Conservation (phyloP, 148 eudicot genomes). For the Spergularia marina region DNA sequence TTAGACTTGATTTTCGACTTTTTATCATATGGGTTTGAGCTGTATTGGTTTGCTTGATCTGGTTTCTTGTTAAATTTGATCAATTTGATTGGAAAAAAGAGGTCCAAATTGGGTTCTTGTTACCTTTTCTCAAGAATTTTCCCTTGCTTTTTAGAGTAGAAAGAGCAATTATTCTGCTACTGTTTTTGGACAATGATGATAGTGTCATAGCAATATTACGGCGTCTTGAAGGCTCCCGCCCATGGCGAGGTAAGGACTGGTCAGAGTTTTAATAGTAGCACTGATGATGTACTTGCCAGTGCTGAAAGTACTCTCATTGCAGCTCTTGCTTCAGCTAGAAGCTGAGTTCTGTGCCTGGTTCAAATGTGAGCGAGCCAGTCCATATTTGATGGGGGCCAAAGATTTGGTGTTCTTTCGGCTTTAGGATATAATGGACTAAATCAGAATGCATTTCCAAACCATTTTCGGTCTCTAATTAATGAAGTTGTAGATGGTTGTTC, state of each 20-base stretch:
- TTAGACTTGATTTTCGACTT: neutral
- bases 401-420: neutral
- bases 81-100: neutral
- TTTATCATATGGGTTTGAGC: conserved; percentile 1
- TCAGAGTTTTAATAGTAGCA: too few species aligned
- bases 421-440: neutral
- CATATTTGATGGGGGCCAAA: neutral
- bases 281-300: neutral
- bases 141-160: neutral
- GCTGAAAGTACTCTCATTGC: neutral
- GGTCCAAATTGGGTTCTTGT: neutral
- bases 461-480: neutral
- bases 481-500: neutral
- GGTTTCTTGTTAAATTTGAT: conserved; percentile 15
- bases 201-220: neutral
- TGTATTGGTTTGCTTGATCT: neutral
- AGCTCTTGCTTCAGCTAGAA: neutral
- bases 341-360: neutral
- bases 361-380: too few species aligned
- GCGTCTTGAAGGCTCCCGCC: too few species aligned
- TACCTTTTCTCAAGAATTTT: neutral
- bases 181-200: neutral
- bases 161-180: neutral
- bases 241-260: too few species aligned
- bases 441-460: neutral